Base-by-base conservation (phyloP, 2,329 filamentous ascomycete genomes). In the Penicillium sumatraense region DNA sequence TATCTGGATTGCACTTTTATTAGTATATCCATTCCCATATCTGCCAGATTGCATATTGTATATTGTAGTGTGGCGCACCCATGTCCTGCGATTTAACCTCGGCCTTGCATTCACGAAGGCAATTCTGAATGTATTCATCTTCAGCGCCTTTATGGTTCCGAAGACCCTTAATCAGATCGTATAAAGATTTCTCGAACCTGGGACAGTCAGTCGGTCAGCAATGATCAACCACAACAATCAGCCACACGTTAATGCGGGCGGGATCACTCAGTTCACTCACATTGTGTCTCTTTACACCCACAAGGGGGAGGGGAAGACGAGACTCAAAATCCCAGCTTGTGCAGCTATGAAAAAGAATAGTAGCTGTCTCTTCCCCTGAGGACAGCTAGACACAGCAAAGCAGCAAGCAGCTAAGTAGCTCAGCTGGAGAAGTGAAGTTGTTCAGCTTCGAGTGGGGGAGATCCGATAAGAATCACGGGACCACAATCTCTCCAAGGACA, bases 141-240 rank as follows among this genome's bases (percentile, higher is more conserved):
- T 99, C 95, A 71, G 88, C 89, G 67, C 93, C 93, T 76, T 96
- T 97, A 80, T 98, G 93, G 73, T 93, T 95, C 64, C 95, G 89
- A 71, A 99, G 81, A 68, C 95, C 95, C 77, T 93, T 86, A 69
- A 99, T 99, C 81, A 99, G 93, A 86, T 98, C 93, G 78, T 97
- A 96, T 18, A 99, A 86, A 38, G 95, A 97, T 79, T 99, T 99
- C 77, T 99, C 95, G 80, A 99, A 99, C 95, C 93, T 98, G 35
- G 14, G 35, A 41, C 6, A 42, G 47, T 27, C 8, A 9, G 40
- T n/a, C n/a, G n/a, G 40, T 26, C 27, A 36, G 47, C 13, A 38
- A 38, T 5, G 13, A 13, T 13, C 11, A n/a, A 18, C 11, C 35
- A 4, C 16, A 20, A 20, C 35, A 16, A 10, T 4, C 20, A 20